These are phyloP conservation scores for Mucor velutinosus DNA, from an alignment of 371 early-diverging fungal species.

Conservation along the genomic window DNA sequence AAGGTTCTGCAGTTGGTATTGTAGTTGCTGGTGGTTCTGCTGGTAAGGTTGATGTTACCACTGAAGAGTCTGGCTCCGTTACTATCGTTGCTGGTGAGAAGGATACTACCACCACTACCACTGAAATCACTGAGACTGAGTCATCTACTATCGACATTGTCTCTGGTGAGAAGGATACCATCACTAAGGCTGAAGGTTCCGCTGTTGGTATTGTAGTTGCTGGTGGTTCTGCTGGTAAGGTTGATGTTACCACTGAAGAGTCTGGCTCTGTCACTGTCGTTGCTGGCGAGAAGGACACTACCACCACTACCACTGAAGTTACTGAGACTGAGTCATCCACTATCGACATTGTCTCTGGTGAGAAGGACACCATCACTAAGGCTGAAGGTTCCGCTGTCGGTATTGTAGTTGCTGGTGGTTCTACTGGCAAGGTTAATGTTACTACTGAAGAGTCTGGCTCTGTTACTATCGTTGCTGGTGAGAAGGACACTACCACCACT, in stretches of 20 bases:
- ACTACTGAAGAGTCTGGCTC: neutral
- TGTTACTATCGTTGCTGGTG: conserved; percentile 1
- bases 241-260: neutral
- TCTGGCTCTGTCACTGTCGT: neutral
- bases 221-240: neutral
- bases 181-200: neutral
- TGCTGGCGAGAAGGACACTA: neutral
- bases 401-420: no score
- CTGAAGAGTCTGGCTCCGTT: neutral
- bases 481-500: neutral
- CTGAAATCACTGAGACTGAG: no score
- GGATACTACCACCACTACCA: neutral
- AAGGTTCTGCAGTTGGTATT: no score
- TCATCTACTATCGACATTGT: no score
- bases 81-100: neutral
- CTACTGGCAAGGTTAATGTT: no score
- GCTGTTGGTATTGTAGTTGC: no score
- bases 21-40: no score
- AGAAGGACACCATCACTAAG: no score
- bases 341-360: no score
- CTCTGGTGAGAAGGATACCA: no score
- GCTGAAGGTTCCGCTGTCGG: no score
- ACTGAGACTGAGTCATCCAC: no score
- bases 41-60: neutral
- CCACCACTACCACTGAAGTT: neutral